Evolutionary conservation across 805 yeast species (phyloP).

Genomic region (Kuraishia ogatae): DNA sequence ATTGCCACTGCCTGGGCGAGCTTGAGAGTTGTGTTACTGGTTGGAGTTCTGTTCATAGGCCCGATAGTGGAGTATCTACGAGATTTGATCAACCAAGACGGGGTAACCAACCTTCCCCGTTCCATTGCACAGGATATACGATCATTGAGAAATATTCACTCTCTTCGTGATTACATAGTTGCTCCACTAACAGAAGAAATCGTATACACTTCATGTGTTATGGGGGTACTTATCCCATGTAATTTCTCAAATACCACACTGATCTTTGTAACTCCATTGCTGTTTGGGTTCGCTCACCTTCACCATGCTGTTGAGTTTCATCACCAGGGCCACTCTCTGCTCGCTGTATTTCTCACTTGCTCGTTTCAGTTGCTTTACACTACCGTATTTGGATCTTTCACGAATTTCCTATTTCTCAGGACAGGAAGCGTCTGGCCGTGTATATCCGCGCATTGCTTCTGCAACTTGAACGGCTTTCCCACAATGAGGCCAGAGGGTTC

Average conservation of each 20-base stretch:
- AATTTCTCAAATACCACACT: background rate
- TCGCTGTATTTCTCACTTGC: slow-evolving; percentile 26
- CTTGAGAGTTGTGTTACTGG: slow-evolving; percentile 17
- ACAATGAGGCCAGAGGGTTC: slow-evolving; percentile 10
- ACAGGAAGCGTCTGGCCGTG: slow-evolving; percentile 49
- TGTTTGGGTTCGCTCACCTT: slow-evolving; percentile 72
- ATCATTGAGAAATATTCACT: background rate
- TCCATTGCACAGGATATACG: background rate
- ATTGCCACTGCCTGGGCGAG: slow-evolving; percentile 11
- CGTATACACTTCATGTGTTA: slow-evolving; percentile 46
- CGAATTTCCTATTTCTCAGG: slow-evolving; percentile 45
- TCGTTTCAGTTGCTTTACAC: slow-evolving; percentile 57
- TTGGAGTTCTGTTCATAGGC: slow-evolving; percentile 36
- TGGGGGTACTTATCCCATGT: slow-evolving; percentile 10
- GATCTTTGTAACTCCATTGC: slow-evolving; percentile 36
- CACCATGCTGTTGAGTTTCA: slow-evolving; percentile 59
- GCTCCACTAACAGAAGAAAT: slow-evolving; percentile 81
- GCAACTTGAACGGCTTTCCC: slow-evolving; percentile 71
- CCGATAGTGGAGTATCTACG: slow-evolving; percentile 30
- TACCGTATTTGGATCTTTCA: slow-evolving; percentile 59
- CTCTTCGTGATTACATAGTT: slow-evolving; percentile 20
- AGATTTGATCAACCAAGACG: background rate
- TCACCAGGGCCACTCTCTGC: slow-evolving; percentile 15
- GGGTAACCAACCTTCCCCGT: background rate
- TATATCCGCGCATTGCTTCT: slow-evolving; percentile 50